Conservation (phyloP, 1,284 basidiomycete genomes). For the Rhodotorula sp. region DNA sequence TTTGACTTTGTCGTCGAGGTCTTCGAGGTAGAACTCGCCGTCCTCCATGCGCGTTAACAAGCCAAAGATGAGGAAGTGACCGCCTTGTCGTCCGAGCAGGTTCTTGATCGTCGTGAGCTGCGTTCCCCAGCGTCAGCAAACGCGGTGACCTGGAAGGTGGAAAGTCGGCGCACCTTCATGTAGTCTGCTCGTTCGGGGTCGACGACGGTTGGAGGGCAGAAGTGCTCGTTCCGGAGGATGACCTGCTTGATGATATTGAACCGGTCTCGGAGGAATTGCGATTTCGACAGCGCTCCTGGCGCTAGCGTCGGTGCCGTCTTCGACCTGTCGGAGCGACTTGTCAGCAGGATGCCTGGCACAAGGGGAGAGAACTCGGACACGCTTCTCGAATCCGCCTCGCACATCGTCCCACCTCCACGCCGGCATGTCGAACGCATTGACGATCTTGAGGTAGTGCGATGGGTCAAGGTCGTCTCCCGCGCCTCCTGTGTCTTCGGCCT, state of each 20-base stretch:
- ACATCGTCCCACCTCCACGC: constrained; percentile 82
- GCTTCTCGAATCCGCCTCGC: constrained; percentile 80
- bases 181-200: constrained; percentile 78
- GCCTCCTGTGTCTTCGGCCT: constrained; percentile 3
- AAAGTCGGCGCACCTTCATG: constrained; percentile 61
- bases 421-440: constrained; percentile 94
- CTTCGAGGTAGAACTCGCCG: constrained; percentile 86
- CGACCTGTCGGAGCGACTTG: neutral
- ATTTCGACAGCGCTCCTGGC: constrained; percentile 73
- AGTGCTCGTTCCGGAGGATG: constrained; percentile 88
- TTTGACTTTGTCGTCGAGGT: constrained; percentile 84
- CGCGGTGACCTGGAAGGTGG: too few species aligned
- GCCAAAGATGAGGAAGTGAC: constrained; percentile 89
- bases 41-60: constrained; percentile 88
- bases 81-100: constrained; percentile 81
- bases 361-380: constrained; percentile 34
- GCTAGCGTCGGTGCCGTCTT: constrained; percentile 59
- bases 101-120: constrained; percentile 96
- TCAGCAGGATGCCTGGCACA: neutral
- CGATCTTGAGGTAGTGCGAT: constrained; percentile 75
- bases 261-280: constrained; percentile 72
- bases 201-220: constrained; percentile 86
- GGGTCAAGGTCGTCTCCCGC: constrained; percentile 59
- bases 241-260: constrained; percentile 71
- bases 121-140: neutral